A percentile compares a stretch with the other conserved stretches of the same genome.
Conservation (phyloP, 208 protist genomes). For the Acanthamoeba castellanii region DNA sequence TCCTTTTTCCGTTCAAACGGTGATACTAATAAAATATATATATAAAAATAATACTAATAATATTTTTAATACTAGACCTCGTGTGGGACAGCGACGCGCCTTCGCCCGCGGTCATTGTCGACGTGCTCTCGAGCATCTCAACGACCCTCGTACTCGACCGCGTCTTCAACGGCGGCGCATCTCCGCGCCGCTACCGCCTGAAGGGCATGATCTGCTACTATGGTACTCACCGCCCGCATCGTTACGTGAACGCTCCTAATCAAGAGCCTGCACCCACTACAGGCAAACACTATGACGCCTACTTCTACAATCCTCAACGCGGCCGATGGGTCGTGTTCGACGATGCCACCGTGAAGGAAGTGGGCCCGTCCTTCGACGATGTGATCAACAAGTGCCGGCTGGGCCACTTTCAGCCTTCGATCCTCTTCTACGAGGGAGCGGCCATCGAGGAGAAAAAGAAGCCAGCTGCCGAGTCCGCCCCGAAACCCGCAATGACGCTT, state of each 20-base stretch:
- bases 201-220: slow-evolving; percentile 15
- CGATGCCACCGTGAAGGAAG: slow-evolving; percentile 51
- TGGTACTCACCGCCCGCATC: not conserved
- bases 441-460: not conserved
- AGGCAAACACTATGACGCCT: slow-evolving; percentile 42
- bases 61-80: not conserved
- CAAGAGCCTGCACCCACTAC: not conserved
- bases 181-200: not conserved
- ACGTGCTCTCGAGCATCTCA: not conserved
- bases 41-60: too few species aligned
- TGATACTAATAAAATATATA: too few species aligned
- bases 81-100: slow-evolving; percentile 29
- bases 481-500: too few species aligned
- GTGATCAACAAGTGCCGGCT: not conserved
- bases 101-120: not conserved
- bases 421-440: slow-evolving; percentile 53
- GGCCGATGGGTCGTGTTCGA: slow-evolving; percentile 17
- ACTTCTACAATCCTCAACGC: slow-evolving; percentile 12
- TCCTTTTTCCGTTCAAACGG: not conserved
- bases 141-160: not conserved
- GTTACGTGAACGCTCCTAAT: not conserved
- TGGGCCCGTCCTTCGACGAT: not conserved
- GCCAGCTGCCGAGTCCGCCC: not conserved
- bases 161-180: not conserved
- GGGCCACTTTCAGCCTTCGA: slow-evolving; percentile 25